These are phyloP conservation scores for Flammula alnicola DNA, from an alignment of 1,284 basidiomycete genomes.

Conservation along the genomic window DNA sequence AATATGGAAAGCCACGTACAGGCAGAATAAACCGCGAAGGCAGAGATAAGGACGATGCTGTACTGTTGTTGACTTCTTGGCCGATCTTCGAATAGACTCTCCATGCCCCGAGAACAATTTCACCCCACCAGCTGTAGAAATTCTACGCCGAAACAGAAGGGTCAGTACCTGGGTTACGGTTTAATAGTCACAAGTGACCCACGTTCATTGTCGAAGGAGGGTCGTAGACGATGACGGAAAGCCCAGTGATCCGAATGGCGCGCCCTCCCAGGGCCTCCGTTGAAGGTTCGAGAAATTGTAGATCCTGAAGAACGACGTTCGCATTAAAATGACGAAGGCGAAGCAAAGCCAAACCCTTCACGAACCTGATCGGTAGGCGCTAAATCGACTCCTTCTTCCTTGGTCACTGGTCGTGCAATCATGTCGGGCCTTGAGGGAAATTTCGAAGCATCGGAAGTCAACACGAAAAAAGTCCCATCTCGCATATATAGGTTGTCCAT, in stretches of 20 bases:
- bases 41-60: conserved; percentile 20
- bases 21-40: conserved; percentile 40
- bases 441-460: conserved; percentile 23
- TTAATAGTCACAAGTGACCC: no score
- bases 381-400: conserved; percentile 10
- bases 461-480: conserved; percentile 34
- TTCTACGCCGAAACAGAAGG: conserved; percentile 31
- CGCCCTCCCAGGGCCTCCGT: conserved; percentile 18
- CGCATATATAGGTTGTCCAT: conserved; percentile 33
- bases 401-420: conserved; percentile 16
- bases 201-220: conserved; percentile 9
- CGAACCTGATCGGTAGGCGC: conserved; percentile 22
- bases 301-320: no score
- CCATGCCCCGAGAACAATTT: conserved; percentile 44
- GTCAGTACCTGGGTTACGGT: neutral
- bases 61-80: no score
- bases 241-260: conserved; percentile 19
- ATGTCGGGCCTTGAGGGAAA: conserved; percentile 23
- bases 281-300: conserved; percentile 23
- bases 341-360: neutral
- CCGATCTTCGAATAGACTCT: conserved; percentile 35
- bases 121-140: conserved; percentile 46
- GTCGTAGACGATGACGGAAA: conserved; percentile 26
- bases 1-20: conserved; percentile 32
- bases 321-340: no score